Evolutionary conservation across 768 basidiomycete genomes (phyloP), one percentile per base, ranked within the genome.

Genomic region (Amanita fuliginea): DNA sequence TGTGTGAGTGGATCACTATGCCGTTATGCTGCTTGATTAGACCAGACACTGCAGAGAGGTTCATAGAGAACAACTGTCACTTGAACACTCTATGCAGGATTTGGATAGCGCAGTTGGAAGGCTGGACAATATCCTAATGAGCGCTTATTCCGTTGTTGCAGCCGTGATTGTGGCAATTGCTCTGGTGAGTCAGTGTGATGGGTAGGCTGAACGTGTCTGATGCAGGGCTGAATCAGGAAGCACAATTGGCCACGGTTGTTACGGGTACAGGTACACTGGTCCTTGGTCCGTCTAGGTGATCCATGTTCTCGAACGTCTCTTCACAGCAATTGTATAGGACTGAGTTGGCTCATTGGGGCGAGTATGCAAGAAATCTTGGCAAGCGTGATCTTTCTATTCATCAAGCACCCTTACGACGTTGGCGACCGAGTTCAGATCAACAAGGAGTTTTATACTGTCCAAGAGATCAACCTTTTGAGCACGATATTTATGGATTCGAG

Each of bases 361-460:
- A 86, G 81, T 47, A 71, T 87, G 53, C 78, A 86, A 54, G 88
- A 92, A 63, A 80, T 93, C 40, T 71, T 94, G 49, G 80, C 79
- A 4, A 83, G 83, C 51, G 88, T 92, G 62, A 91, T 94, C 59
- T 94, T 96, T 75, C 71, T 96, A 24, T 93, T 94, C 66, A 74
- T 91, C 63, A 88, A 88, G 58, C 83, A 86, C 59, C 84, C 83
- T 0, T 86, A 82, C 69, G 86, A 89, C 62, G 86, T 89, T 21
- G 84, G 85, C 21, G 88, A 91, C 64, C 67, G 83, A 41, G 74
- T 94, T 44, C 67, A 65, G 45, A 53, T 83, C 41, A 65, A 69
- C 47, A 71, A 69, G 22, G 67, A 73, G 30, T 68, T 60, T 6
- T 92, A 86, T 61, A 86, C 85, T 0, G 89, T 95, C 53, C 87